These are phyloP conservation scores for Catharanthus roseus DNA, from an alignment of 257 asterid species.

Conservation along the genomic window DNA sequence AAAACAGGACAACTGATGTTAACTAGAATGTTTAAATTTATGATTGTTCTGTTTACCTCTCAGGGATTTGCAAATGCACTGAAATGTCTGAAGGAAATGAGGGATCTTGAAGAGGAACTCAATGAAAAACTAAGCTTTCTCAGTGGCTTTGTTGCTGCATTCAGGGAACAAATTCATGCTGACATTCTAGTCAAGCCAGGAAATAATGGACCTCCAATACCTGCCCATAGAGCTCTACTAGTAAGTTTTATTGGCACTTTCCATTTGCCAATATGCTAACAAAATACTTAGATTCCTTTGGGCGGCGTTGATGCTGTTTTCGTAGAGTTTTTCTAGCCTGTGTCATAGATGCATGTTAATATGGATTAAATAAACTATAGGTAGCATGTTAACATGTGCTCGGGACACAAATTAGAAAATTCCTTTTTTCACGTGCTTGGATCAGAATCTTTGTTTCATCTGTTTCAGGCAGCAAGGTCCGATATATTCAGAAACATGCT, in stretches of 20 bases:
- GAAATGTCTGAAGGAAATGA: slow-evolving; percentile 87
- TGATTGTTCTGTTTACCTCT: neutral
- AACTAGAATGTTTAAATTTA: neutral
- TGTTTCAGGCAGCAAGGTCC: slow-evolving; percentile 68
- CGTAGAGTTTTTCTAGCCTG: too few relatives aligned
- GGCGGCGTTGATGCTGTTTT: too few relatives aligned
- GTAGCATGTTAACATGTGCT: too few relatives aligned
- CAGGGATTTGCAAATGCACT: slow-evolving; percentile 84
- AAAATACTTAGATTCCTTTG: too few relatives aligned
- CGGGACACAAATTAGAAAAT: too few relatives aligned
- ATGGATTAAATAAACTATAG: too few relatives aligned
- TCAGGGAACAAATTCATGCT: slow-evolving; percentile 61
- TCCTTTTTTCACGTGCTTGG: neutral
- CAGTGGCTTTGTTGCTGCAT: slow-evolving; percentile 54
- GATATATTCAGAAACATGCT: slow-evolving; percentile 56
- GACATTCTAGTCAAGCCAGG: slow-evolving; percentile 75
- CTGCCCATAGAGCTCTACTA: slow-evolving; percentile 79
- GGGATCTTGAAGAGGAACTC: slow-evolving; percentile 63
- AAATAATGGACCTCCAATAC: slow-evolving; percentile 56
- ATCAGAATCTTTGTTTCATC: neutral
- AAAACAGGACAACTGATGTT: neutral
- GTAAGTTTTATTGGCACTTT: slow-evolving; percentile 19
- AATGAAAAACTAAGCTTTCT: slow-evolving; percentile 55
- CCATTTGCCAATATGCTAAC: neutral
- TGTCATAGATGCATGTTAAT: too few relatives aligned